These are phyloP conservation scores for Bretziella fagacearum DNA, from an alignment of 2,329 filamentous ascomycete species.

Conservation along the genomic window DNA sequence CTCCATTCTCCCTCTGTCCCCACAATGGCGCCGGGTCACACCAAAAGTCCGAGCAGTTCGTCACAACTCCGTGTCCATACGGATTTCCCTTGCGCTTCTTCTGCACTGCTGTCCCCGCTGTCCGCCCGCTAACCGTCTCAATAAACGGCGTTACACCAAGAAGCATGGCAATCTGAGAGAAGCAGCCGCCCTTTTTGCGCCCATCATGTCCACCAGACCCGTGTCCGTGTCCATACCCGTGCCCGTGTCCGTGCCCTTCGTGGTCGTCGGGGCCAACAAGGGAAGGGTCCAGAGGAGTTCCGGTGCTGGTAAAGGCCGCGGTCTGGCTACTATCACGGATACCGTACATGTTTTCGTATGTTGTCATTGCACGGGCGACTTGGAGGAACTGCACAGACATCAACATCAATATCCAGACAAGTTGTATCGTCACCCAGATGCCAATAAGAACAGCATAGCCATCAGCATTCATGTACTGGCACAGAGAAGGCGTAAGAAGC, in stretches of 20 bases:
- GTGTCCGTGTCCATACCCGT: slow-evolving; percentile 28
- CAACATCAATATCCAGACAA: slow-evolving; percentile 96
- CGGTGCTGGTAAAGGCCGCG: slow-evolving; percentile 62
- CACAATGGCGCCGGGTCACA: slow-evolving; percentile 75
- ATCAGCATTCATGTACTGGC: slow-evolving; percentile 61
- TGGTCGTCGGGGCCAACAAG: slow-evolving; percentile 26
- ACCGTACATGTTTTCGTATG: slow-evolving; percentile 89
- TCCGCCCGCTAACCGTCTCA: slow-evolving; percentile 70
- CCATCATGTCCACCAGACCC: too few relatives aligned
- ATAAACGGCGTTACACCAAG: slow-evolving; percentile 89
- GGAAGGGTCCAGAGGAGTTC: slow-evolving; percentile 46
- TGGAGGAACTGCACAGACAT: slow-evolving; percentile 87
- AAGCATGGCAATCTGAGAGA: slow-evolving; percentile 66
- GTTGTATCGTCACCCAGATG: slow-evolving; percentile 66
- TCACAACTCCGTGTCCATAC: slow-evolving; percentile 65
- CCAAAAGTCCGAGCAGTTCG: slow-evolving; percentile 95
- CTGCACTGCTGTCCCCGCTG: slow-evolving; percentile 25
- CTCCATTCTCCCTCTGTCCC: slow-evolving; percentile 53
- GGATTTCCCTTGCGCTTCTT: slow-evolving; percentile 53
- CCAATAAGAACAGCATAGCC: slow-evolving; percentile 66
- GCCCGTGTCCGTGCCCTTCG: slow-evolving; percentile 26
- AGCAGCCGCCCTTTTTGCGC: slow-evolving; percentile 44
- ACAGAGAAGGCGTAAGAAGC: slow-evolving; percentile 57
- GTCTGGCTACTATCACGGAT: slow-evolving; percentile 48
- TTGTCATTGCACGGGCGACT: slow-evolving; percentile 82